Base-by-base conservation (phyloP, 352 stramenopile species). In the Pythium sp. region DNA sequence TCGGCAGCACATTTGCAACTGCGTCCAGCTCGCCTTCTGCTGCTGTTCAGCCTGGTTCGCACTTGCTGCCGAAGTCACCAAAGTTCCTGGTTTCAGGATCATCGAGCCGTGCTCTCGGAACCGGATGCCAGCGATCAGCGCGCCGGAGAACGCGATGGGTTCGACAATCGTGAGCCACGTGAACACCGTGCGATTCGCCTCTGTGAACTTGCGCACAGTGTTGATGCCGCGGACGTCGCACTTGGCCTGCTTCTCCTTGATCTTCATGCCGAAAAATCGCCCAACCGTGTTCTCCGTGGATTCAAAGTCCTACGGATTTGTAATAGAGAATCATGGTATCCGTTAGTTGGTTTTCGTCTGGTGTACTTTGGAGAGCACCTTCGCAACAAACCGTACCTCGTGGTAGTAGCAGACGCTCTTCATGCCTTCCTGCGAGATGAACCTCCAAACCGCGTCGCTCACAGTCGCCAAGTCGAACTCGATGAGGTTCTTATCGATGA, bases 391-490 rank as follows among this genome's bases (percentile, higher is more conserved):
- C 5, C 28, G 28, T 32, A 32, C 58, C 58, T 63, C 34, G 41
- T 63, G 58, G 24, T 63, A 53, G 34, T 63, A 63, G 32, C 58
- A 63, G 8, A 53, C 18, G n/a, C 41, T 63, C 34, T 63, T 63
- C 58, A 63, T 63, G 24, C 34, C 58, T 53, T 53, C 41, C 5
- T 63, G 18, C 11, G 58, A 53, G n/a, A 63, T 24, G 18, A 63
- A 63, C 18, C 6, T n/a, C 58, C 58, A 63, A n/a, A 63, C 34
- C 6, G 58, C 58, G 34, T 32, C 15, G n/a, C 28, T 34, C 34
- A 24, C 41, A 7, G 41, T 53, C 34, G 14, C 12, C 20, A 63
- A 11, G 32, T 63, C 58, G 34, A 63, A 53, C 12, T 58, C 26
- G 5, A 58, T 20, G 14, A 58, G 53, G 26, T 24, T 36, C 26